These are phyloP conservation scores for Solanum hybrid DNA, from an alignment of 305 asterid genomes.

Conservation along the genomic window DNA sequence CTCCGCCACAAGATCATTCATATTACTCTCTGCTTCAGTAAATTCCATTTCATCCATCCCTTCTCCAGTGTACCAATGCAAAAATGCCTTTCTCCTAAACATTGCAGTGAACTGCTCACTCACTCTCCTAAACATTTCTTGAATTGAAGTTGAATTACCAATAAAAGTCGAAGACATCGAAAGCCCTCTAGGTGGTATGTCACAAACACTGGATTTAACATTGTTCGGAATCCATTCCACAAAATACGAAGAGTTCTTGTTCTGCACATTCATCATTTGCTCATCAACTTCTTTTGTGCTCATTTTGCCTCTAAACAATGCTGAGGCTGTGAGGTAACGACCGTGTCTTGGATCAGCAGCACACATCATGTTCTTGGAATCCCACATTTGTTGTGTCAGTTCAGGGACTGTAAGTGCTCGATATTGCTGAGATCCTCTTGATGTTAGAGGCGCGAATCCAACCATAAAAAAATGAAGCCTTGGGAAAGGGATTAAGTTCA, in stretches of 20 bases:
- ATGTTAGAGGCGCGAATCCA: slow-evolving; percentile 32
- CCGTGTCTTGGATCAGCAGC: slow-evolving; percentile 28
- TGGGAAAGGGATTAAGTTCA: slow-evolving; percentile 35
- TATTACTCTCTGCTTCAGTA: slow-evolving; percentile 35
- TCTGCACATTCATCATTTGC: slow-evolving; percentile 31
- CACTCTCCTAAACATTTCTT: slow-evolving; percentile 40
- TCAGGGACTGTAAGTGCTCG: slow-evolving; percentile 26
- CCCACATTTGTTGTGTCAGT: slow-evolving; percentile 34
- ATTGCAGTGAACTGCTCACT: slow-evolving; percentile 34
- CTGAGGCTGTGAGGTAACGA: slow-evolving; percentile 24
- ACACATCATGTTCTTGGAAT: slow-evolving; percentile 29
- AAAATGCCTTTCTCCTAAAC: slow-evolving; percentile 41
- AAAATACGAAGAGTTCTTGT: slow-evolving; percentile 37
- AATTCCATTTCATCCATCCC: slow-evolving; percentile 41
- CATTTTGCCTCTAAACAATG: slow-evolving; percentile 24
- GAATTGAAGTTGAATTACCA: slow-evolving; percentile 39
- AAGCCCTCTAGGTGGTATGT: slow-evolving; percentile 34
- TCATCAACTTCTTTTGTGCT: slow-evolving; percentile 30
- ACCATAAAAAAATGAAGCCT: slow-evolving; percentile 38
- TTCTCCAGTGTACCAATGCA: slow-evolving; percentile 40
- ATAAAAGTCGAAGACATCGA: slow-evolving; percentile 31
- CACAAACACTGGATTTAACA: slow-evolving; percentile 38
- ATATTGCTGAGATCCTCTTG: slow-evolving; percentile 29
- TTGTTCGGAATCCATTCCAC: slow-evolving; percentile 39
- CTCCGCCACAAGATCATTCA: slow-evolving; percentile 36